Percentiles rank a stretch among this genome's conserved stretches.
These are phyloP conservation scores for Botrytis fragariae DNA, from an alignment of 2,329 filamentous ascomycete genomes.

Conservation along the genomic window DNA sequence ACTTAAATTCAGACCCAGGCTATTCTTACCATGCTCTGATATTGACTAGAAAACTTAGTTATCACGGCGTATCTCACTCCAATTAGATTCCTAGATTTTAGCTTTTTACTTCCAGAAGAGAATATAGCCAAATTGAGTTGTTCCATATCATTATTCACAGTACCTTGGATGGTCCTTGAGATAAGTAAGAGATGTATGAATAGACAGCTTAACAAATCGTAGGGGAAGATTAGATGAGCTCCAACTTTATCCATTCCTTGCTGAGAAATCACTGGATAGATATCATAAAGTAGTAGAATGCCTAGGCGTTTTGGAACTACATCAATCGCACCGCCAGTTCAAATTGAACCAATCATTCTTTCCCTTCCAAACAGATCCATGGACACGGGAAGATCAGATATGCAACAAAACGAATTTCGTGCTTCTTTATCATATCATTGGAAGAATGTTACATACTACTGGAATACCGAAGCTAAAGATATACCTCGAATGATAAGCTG, in stretches of 20 bases:
- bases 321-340: rapidly evolving
- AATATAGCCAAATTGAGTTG: not conserved
- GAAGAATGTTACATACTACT: not conserved
- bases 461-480: not conserved
- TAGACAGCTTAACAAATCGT: not conserved
- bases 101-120: too few relatives aligned
- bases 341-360: not conserved
- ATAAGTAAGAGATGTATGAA: not conserved
- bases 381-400: not conserved
- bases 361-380: not conserved
- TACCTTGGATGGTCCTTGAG: not conserved
- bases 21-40: not conserved
- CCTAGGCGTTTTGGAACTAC: not conserved
- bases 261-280: not conserved
- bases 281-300: not conserved
- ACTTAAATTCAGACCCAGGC: not conserved
- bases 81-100: not conserved
- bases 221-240: not conserved
- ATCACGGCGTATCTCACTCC: not conserved
- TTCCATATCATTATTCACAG: not conserved
- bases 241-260: not conserved
- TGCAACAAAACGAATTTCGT: not conserved
- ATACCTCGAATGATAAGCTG: not conserved
- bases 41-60: not conserved
- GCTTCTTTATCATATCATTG: not conserved